A percentile compares a stretch with the other conserved stretches of the same genome.
Evolutionary conservation across 2,329 filamentous ascomycete species (phyloP).

Genomic region (Diaporthe citrichinensis): DNA sequence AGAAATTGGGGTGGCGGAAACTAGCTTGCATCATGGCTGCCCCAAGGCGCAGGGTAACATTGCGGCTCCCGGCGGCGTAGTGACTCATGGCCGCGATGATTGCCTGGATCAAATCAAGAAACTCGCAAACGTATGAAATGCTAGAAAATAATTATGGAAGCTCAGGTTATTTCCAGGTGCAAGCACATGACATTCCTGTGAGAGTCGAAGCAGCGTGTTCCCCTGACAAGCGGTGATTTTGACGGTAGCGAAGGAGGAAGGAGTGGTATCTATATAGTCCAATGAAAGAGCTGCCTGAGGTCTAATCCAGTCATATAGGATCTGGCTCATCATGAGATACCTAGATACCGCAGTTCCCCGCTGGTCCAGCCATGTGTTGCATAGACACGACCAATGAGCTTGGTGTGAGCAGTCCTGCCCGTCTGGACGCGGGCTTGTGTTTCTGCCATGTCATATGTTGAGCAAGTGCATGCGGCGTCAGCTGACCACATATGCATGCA

Average conservation of each 20-base stretch:
- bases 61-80: not conserved
- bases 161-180: not conserved
- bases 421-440: conserved; percentile 5
- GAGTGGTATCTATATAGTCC: not conserved
- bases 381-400: not conserved
- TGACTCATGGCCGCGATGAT: not conserved
- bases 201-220: not conserved
- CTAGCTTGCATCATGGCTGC: too few species aligned
- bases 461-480: not conserved
- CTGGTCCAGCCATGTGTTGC: not conserved
- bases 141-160: not conserved
- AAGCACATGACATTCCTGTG: not conserved
- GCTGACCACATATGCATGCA: conserved; percentile 16
- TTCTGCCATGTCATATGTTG: not conserved
- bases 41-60: not conserved
- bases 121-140: not conserved
- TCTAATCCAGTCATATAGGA: not conserved
- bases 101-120: not conserved
- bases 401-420: not conserved
- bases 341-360: not conserved
- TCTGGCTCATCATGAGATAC: not conserved
- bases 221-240: too few species aligned
- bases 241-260: not conserved
- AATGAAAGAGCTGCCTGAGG: too few species aligned
- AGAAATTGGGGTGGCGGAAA: too few species aligned